Percentiles rank a stretch among this genome's conserved stretches.
These are phyloP conservation scores for Fagus crenata DNA, from an alignment of 306 rosid species.

Conservation along the genomic window DNA sequence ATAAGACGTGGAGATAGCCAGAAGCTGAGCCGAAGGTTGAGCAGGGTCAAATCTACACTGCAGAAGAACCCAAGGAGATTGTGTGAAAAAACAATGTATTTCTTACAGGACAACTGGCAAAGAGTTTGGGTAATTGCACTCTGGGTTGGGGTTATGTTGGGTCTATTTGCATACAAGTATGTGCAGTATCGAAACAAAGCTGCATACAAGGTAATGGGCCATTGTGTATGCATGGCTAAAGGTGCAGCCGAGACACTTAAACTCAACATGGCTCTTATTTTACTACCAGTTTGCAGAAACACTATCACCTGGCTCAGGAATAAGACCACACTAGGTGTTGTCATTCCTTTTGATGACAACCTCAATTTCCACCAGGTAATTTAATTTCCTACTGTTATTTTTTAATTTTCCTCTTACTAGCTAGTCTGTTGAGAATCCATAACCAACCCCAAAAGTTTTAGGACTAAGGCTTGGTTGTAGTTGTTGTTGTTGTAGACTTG, in stretches of 20 bases:
- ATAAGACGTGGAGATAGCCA: constrained; percentile 43
- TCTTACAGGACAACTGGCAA: constrained; percentile 62
- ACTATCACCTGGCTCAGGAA: constrained; percentile 59
- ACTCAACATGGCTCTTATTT: constrained; percentile 62
- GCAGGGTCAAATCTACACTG: constrained; percentile 45
- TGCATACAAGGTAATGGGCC: constrained; percentile 52
- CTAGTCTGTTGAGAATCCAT: too few relatives aligned
- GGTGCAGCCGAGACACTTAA: constrained; percentile 73
- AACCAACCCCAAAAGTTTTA: too few relatives aligned
- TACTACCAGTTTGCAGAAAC: constrained; percentile 58
- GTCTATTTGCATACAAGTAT: constrained; percentile 49
- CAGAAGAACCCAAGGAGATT: constrained; percentile 43
- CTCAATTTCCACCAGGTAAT: constrained; percentile 61
- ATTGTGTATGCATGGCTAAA: constrained; percentile 74
- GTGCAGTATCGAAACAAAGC: constrained; percentile 42
- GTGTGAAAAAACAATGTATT: constrained; percentile 36
- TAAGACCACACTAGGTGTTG: constrained; percentile 47
- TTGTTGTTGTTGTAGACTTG: too few relatives aligned
- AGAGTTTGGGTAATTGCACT: constrained; percentile 54
- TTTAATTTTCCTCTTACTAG: not conserved
- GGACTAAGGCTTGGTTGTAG: too few relatives aligned
- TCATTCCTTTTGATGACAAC: constrained; percentile 61
- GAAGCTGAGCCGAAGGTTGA: constrained; percentile 51
- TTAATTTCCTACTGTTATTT: constrained; percentile 18
- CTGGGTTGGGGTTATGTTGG: constrained; percentile 51